Percentiles rank a stretch among this genome's conserved stretches.
These are phyloP conservation scores for Plasmodium berghei DNA, from an alignment of 169 alveolate species.

Conservation along the genomic window DNA sequence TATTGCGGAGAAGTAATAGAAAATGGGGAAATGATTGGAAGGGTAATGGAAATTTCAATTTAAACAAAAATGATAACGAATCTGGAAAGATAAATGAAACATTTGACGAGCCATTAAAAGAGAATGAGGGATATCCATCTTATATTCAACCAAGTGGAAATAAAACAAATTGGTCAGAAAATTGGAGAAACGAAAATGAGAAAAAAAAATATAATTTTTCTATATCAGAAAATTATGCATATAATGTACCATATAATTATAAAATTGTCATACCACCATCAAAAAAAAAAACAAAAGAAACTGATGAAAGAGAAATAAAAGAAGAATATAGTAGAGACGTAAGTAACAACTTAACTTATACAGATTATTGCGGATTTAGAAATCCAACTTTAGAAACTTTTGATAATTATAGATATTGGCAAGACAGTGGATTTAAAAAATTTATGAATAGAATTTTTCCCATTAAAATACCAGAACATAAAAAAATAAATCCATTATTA, in stretches of 20 bases:
- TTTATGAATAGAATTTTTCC: slow-evolving; percentile 89
- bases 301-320: slow-evolving; percentile 30
- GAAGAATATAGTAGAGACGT: slow-evolving; percentile 84
- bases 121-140: slow-evolving; percentile 31
- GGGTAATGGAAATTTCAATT: neutral
- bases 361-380: slow-evolving; percentile 84
- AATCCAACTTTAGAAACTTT: slow-evolving; percentile 89
- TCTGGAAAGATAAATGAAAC: slow-evolving; percentile 1
- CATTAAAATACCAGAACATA: slow-evolving; percentile 83
- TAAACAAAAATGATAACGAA: neutral
- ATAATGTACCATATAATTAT: slow-evolving; percentile 70
- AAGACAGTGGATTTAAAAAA: slow-evolving; percentile 89
- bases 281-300: slow-evolving; percentile 3
- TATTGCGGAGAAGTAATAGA: neutral
- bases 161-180: slow-evolving; percentile 41
- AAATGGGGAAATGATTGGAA: neutral
- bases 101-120: slow-evolving; percentile 50
- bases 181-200: slow-evolving; percentile 15
- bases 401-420: slow-evolving; percentile 88
- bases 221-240: slow-evolving; percentile 63
- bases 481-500: slow-evolving; percentile 86
- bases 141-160: slow-evolving; percentile 63
- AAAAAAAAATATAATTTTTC: neutral
- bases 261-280: slow-evolving; percentile 60
- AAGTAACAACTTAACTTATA: slow-evolving; percentile 55